Evolutionary conservation across 192 early-diverging fungal genomes (phyloP).

Genomic region (Rhizoclosmatium globosum): DNA sequence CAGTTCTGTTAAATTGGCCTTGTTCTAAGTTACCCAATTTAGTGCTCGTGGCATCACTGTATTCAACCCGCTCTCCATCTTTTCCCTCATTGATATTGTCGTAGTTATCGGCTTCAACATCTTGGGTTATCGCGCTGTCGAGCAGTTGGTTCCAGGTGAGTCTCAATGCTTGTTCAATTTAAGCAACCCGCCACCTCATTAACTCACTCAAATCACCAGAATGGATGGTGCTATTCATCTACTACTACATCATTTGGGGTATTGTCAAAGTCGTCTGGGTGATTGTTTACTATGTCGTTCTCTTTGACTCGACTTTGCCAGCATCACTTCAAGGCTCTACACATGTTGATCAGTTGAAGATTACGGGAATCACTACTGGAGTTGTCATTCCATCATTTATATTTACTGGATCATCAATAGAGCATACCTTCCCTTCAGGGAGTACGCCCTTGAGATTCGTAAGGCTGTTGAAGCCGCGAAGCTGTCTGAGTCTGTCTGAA

Average conservation of each 20-base stretch:
- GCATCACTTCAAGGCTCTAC: not conserved
- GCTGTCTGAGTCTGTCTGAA: not conserved
- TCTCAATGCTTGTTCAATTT: too few species aligned
- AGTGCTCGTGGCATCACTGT: too few species aligned
- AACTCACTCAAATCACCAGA: not conserved
- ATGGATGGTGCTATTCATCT: not conserved
- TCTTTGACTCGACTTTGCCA: not conserved
- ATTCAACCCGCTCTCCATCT: not conserved
- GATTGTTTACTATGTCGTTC: not conserved
- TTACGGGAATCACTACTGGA: not conserved
- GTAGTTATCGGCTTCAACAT: not conserved
- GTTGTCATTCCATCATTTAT: not conserved
- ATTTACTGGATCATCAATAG: not conserved
- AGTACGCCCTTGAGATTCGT: not conserved
- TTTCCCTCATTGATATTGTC: not conserved
- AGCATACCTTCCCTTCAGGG: not conserved
- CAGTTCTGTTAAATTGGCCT: too few species aligned
- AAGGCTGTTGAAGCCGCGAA: not conserved
- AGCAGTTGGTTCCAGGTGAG: not conserved
- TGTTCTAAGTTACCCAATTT: too few species aligned
- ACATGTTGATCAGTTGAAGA: not conserved
- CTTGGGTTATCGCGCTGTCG: not conserved
- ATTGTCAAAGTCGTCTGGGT: not conserved
- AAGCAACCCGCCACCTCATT: too few species aligned
- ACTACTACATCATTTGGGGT: not conserved